Evolutionary conservation across 129 eudicot species (phyloP).

Genomic region (Sambucus nigra): DNA sequence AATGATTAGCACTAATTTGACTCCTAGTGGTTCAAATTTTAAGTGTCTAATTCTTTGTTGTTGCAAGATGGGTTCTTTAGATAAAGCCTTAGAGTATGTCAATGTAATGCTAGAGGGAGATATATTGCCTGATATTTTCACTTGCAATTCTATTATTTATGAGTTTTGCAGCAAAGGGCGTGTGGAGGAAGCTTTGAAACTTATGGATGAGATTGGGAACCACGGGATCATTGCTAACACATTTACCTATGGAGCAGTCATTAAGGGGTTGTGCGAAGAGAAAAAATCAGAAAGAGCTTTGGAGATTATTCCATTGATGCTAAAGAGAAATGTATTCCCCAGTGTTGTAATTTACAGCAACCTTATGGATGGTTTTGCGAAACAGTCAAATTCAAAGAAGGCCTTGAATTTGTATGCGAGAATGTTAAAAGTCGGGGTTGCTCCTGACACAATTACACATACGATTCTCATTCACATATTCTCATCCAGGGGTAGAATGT

Average conservation of each 20-base stretch:
- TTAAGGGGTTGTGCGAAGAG: conserved; percentile 31
- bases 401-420: conserved; percentile 20
- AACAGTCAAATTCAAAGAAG: conserved; percentile 15
- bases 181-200: conserved; percentile 24
- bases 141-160: conserved; percentile 20
- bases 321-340: conserved; percentile 22
- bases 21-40: conserved; percentile 19
- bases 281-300: conserved; percentile 18
- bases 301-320: conserved; percentile 33
- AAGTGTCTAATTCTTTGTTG: conserved; percentile 18
- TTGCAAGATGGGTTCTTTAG: conserved; percentile 23
- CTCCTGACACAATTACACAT: conserved; percentile 16
- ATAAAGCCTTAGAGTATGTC: conserved; percentile 20
- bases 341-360: conserved; percentile 28
- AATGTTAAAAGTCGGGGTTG: conserved; percentile 28
- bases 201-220: conserved; percentile 22
- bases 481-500: conserved; percentile 7
- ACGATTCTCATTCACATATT: conserved; percentile 29
- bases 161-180: conserved; percentile 23
- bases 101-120: conserved; percentile 12
- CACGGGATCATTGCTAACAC: conserved; percentile 21
- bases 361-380: conserved; percentile 30
- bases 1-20: conserved; percentile 20
- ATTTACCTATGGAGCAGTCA: conserved; percentile 24
- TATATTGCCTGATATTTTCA: conserved; percentile 8